phyloP scores from a whole-genome alignment of 2,329 filamentous ascomycete species.

The Seiridium unicorne region DNA sequence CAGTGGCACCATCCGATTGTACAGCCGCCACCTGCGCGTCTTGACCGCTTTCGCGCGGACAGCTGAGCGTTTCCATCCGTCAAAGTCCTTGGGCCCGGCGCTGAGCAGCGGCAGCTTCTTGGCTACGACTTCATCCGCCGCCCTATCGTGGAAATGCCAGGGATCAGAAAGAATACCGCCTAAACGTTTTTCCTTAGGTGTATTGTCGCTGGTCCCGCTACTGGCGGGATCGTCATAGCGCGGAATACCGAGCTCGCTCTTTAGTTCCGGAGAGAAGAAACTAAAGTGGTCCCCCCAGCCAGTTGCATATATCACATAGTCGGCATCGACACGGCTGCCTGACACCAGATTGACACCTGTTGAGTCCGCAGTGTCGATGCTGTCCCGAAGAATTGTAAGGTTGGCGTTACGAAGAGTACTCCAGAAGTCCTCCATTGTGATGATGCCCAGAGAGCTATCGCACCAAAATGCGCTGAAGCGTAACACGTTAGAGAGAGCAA shows the following conservation, averaged over 20 bases:
- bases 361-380: constrained; percentile 6
- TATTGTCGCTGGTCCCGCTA: neutral
- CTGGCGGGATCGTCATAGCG: neutral
- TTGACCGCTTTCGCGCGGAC: neutral
- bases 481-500: too few relatives aligned
- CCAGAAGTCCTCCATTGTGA: constrained; percentile 15
- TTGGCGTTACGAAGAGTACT: constrained; percentile 7
- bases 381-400: constrained; percentile 11
- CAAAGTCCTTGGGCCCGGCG: constrained; percentile 8
- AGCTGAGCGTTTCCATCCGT: neutral
- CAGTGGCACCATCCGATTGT: constrained; percentile 8
- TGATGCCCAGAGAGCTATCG: constrained; percentile 9
- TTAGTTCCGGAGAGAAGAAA: constrained; percentile 13
- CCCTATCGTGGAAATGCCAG: constrained; percentile 11
- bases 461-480: constrained; percentile 8
- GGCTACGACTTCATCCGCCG: constrained; percentile 12
- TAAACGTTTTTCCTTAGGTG: neutral
- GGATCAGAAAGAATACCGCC: neutral
- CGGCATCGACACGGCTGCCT: constrained; percentile 11
- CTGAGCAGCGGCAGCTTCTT: constrained; percentile 14
- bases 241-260: constrained; percentile 16
- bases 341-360: constrained; percentile 8
- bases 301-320: constrained; percentile 16
- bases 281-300: constrained; percentile 18
- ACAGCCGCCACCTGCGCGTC: constrained; percentile 12